phyloP scores from a whole-genome alignment of 805 yeast species.

The Pichia kluyveri region DNA sequence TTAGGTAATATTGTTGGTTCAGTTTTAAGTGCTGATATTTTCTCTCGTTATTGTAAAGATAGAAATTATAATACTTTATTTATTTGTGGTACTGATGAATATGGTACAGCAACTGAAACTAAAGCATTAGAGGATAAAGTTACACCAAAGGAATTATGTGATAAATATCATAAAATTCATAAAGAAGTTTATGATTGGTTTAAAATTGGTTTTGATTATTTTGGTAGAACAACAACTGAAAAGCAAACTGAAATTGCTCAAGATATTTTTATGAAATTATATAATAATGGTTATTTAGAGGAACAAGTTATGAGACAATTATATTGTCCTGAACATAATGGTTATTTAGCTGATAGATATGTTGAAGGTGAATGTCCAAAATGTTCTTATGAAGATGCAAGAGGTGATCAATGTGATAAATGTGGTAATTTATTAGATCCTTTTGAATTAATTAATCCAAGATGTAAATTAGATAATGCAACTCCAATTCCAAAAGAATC shows the following conservation, averaged over 20 bases:
- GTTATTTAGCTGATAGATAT: conserved; percentile 90
- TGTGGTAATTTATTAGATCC: conserved; percentile 90
- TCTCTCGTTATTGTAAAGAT: conserved; percentile 79
- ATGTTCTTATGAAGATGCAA: conserved; percentile 91
- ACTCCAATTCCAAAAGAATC: conserved; percentile 76
- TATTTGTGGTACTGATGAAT: conserved; percentile 97
- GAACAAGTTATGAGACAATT: conserved; percentile 85
- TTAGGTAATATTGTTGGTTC: conserved; percentile 95
- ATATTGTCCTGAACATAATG: conserved; percentile 83
- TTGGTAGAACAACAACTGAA: conserved; percentile 93
- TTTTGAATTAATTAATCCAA: conserved; percentile 86
- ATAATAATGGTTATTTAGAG: conserved; percentile 73
- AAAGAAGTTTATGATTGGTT: conserved; percentile 94
- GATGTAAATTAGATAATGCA: conserved; percentile 85
- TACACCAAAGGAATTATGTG: conserved; percentile 83
- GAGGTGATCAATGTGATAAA: conserved; percentile 98
- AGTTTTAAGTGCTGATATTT: conserved; percentile 90
- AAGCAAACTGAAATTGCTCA: conserved; percentile 93
- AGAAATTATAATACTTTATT: conserved; percentile 81
- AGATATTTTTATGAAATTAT: conserved; percentile 71
- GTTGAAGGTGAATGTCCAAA: conserved; percentile 97
- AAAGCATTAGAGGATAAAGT: conserved; percentile 92
- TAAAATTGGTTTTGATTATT: conserved; percentile 86
- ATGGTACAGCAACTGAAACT: conserved; percentile 99
- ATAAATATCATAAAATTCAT: conserved; percentile 81